A percentile compares a stretch with the other conserved stretches of the same genome.
Conservation (phyloP, 495 filamentous ascomycete species). For the Rusavskia elegans region DNA sequence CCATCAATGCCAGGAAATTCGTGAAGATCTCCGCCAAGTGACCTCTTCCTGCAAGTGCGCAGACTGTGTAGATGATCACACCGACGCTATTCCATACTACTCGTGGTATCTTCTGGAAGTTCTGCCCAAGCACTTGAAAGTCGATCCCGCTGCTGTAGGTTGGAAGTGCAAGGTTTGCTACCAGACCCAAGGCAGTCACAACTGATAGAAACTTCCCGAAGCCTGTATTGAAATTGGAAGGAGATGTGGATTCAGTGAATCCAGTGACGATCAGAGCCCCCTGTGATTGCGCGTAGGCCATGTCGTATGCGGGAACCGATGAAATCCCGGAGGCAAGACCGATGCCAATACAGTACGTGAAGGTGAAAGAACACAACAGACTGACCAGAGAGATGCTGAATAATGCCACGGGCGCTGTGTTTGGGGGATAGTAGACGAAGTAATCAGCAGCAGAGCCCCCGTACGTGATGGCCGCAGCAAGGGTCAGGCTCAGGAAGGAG, state of each 20-base stretch:
- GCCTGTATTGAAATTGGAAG: conserved; percentile 28
- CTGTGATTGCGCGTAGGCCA: conserved; percentile 36
- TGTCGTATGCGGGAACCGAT: conserved; percentile 32
- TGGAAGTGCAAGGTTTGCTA: conserved; percentile 54
- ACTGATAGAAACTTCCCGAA: conserved; percentile 66
- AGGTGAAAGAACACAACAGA: conserved; percentile 36
- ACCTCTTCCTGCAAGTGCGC: conserved; percentile 46
- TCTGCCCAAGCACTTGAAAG: conserved; percentile 47
- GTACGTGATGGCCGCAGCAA: conserved; percentile 49
- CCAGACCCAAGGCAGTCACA: conserved; percentile 51
- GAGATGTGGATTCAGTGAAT: conserved; percentile 18
- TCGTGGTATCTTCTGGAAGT: conserved; percentile 39
- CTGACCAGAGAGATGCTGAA: conserved; percentile 25
- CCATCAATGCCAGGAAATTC: conserved; percentile 61
- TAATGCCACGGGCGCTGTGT: conserved; percentile 21
- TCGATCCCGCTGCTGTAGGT: conserved; percentile 57
- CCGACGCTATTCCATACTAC: conserved; percentile 46
- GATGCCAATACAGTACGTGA: conserved; percentile 49
- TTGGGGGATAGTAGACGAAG: conserved; percentile 49
- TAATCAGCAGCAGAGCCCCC: conserved; percentile 43
- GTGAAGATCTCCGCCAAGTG: conserved; percentile 48
- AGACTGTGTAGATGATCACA: conserved; percentile 44
- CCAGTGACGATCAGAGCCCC: conserved; percentile 52
- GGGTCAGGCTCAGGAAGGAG: conserved; percentile 52
- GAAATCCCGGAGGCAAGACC: conserved; percentile 50